Evolutionary conservation across 768 basidiomycete genomes (phyloP).

Genomic region (Boletus tylopilopsis): DNA sequence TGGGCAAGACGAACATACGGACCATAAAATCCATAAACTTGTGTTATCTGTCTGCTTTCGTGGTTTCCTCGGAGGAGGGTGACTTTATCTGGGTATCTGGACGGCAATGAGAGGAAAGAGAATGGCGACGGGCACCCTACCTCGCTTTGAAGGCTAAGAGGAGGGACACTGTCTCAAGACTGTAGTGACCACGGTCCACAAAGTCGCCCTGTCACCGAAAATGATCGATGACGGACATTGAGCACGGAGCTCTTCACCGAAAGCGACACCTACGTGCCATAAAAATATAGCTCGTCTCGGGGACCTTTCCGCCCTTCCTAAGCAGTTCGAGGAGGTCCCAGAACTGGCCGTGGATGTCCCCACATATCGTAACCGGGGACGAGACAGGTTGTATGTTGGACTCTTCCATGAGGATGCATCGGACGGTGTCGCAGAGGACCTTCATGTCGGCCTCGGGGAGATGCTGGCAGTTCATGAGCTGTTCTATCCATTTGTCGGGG

Average conservation of each 20-base stretch:
- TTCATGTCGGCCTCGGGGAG: conserved; percentile 94
- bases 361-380: conserved; percentile 91
- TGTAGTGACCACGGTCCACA: conserved; percentile 95
- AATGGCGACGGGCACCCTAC: conserved; percentile 35
- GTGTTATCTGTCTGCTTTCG: conserved; percentile 96
- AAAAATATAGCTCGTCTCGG: conserved; percentile 91
- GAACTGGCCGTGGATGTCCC: conserved; percentile 97
- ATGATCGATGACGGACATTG: conserved; percentile 13
- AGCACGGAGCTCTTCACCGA: conserved; percentile 22
- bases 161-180: conserved; percentile 90
- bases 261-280: conserved; percentile 72
- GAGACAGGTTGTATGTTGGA: conserved; percentile 97
- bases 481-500: conserved; percentile 83
- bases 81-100: conserved; percentile 88
- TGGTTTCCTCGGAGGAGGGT: conserved; percentile 93
- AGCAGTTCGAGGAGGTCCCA: conserved; percentile 94
- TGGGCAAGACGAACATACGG: not conserved
- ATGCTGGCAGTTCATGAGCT: conserved; percentile 81
- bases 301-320: conserved; percentile 79
- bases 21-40: conserved; percentile 99
- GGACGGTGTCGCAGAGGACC: conserved; percentile 84
- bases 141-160: conserved; percentile 86
- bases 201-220: conserved; percentile 75
- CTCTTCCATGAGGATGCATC: conserved; percentile 89
- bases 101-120: conserved; percentile 5